Evolutionary conservation across 2,329 filamentous ascomycete species (phyloP), one percentile per base, ranked within the genome.

Genomic region (Stachybotrys elegans): DNA sequence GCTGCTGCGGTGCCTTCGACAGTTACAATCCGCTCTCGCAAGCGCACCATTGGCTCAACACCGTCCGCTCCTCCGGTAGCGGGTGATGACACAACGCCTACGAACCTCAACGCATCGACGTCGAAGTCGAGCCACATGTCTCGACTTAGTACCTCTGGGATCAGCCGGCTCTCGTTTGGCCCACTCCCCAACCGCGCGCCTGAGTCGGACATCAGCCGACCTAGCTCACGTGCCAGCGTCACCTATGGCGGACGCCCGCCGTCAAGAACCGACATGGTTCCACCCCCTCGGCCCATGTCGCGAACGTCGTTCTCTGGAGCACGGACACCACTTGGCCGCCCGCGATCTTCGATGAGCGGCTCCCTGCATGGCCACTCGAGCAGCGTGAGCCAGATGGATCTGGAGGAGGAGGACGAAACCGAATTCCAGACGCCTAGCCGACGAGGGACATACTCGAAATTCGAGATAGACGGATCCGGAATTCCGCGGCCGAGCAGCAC

Each of bases 201-300:
- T 13, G 71, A 71, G 2, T 61, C 62, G 14, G 67, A 69, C 37
- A 57, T 59, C 32, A 70, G 68, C 47, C 81, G 87, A 25, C 86
- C 88, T 14, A 86, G 81, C 67, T 91, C 86, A 57, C 81, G 86
- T 51, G 80, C 84, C 54, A 86, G 83, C 59, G 66, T 73, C 45
- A 73, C 76, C 42, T 75, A 72, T 40, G 75, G 73, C 45, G 73
- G 72, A 35, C 70, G 78, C 35, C 77, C 78, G 1, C 61, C 68
- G 4, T 81, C 78, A 46, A 69, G 78, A 47, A 70, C 67, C 16
- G 77, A 79, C 25, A 72, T 75, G 65, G 75, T 67, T 62, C 66
- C 67, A 2, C 69, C 72, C 2, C 70, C 79, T 19, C 76, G 83
- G 22, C 82, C 85, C 8, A 73, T 79, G 51, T 87, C 83, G 55